Percentiles rank a stretch among this genome's conserved stretches.
Evolutionary conservation across 78 protist genomes (phyloP).

Genomic region (Bigelowiella natans): DNA sequence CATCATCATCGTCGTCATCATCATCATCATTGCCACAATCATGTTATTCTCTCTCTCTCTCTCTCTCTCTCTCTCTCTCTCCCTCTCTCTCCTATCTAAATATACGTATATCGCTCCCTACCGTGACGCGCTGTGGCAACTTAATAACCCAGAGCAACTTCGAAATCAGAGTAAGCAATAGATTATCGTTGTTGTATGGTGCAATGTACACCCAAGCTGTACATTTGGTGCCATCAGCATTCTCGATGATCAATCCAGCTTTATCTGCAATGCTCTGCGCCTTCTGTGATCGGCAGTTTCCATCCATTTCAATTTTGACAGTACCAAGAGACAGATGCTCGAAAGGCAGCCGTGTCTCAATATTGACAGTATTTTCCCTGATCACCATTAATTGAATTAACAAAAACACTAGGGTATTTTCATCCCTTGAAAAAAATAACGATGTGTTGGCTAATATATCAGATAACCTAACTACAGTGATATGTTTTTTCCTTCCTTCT

Average conservation of each 20-base stretch:
- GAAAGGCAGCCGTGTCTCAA: constrained; percentile 10
- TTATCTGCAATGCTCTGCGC: neutral
- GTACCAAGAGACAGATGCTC: constrained; percentile 12
- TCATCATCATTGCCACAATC: too few species aligned
- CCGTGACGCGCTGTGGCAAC: constrained; percentile 10
- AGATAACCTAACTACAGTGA: too few species aligned
- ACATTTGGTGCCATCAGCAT: neutral
- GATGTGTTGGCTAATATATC: too few species aligned
- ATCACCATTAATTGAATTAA: neutral
- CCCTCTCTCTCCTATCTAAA: too few species aligned
- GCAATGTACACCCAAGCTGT: constrained; percentile 21
- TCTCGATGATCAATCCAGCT: neutral
- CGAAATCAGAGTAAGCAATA: neutral
- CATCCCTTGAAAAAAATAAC: too few species aligned
- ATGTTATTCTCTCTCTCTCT: too few species aligned
- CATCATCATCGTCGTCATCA: too few species aligned
- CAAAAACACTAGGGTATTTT: too few species aligned
- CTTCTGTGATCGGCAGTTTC: neutral
- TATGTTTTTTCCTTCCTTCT: too few species aligned
- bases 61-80: too few species aligned
- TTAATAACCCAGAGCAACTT: neutral
- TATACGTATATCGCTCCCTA: too few species aligned
- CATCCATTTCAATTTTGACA: neutral
- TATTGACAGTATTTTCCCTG: neutral
- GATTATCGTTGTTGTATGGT: constrained; percentile 6